A percentile compares a stretch with the other conserved stretches of the same genome.
Evolutionary conservation across 2,329 filamentous ascomycete genomes (phyloP).

Genomic region (Apiospora arundinis): DNA sequence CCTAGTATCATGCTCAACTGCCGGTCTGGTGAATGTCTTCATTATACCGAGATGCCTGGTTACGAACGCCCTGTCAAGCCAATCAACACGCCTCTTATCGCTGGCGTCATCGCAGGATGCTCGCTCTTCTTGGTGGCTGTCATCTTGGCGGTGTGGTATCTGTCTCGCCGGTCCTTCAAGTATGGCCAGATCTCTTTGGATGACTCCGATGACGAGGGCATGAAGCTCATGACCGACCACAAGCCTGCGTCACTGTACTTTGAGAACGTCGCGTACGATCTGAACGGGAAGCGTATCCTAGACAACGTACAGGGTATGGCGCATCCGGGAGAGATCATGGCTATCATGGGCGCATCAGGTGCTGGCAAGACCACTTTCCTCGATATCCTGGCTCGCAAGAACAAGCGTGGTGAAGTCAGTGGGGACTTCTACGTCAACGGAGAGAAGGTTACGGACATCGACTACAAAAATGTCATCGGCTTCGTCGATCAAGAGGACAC

Average conservation of each 20-base stretch:
- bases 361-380: slow-evolving; percentile 97
- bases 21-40: slow-evolving; percentile 87
- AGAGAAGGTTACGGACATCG: slow-evolving; percentile 81
- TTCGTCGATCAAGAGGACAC: slow-evolving; percentile 99
- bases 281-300: slow-evolving; percentile 89
- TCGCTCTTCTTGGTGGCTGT: slow-evolving; percentile 88
- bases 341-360: slow-evolving; percentile 97
- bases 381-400: slow-evolving; percentile 94
- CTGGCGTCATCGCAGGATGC: slow-evolving; percentile 86
- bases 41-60: slow-evolving; percentile 90
- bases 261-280: slow-evolving; percentile 81
- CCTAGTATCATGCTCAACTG: slow-evolving; percentile 85
- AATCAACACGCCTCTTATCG: slow-evolving; percentile 97
- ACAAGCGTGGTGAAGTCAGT: slow-evolving; percentile 80
- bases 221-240: slow-evolving; percentile 88
- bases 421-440: slow-evolving; percentile 95
- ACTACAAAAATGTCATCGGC: slow-evolving; percentile 91
- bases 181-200: slow-evolving; percentile 82
- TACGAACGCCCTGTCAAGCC: slow-evolving; percentile 88
- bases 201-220: slow-evolving; percentile 86
- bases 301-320: slow-evolving; percentile 81
- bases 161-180: slow-evolving; percentile 75
- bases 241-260: slow-evolving; percentile 90
- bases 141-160: slow-evolving; percentile 84
- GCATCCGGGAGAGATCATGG: slow-evolving; percentile 93